phyloP scores from a whole-genome alignment of 192 early-diverging fungal species.

The Mortierella hygrophila region DNA sequence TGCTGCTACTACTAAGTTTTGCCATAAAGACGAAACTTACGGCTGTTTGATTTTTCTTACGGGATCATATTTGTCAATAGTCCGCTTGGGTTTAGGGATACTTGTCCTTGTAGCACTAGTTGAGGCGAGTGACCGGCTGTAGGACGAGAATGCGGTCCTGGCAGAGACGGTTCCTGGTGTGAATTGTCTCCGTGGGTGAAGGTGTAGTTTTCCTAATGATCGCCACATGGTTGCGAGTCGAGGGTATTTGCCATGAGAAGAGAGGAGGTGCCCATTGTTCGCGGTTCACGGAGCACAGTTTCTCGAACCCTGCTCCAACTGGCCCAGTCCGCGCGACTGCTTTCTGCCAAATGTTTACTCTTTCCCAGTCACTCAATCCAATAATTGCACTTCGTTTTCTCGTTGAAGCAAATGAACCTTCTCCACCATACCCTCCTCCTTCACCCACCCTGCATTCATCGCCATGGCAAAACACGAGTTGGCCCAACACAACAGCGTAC shows the following conservation, averaged over 20 bases:
- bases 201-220: slow-evolving; percentile 28
- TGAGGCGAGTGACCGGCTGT: slow-evolving; percentile 8
- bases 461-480: slow-evolving; percentile 40
- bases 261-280: neutral
- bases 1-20: neutral
- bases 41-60: slow-evolving; percentile 3
- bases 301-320: neutral
- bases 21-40: neutral
- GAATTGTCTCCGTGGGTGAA: neutral
- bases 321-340: neutral
- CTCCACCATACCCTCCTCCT: neutral
- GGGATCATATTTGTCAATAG: slow-evolving; percentile 48
- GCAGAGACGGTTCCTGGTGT: neutral
- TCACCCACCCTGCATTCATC: neutral
- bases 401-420: neutral
- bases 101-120: neutral
- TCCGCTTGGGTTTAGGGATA: slow-evolving; percentile 32
- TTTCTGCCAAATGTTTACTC: neutral
- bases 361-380: neutral
- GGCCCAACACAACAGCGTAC: neutral
- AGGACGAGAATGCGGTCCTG: neutral
- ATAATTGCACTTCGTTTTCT: neutral
- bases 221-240: slow-evolving; percentile 35
- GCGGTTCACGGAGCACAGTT: neutral
- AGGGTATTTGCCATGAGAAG: slow-evolving; percentile 10